Evolutionary conservation across 2,329 filamentous ascomycete genomes (phyloP).

Genomic region (Colletotrichum musicola): DNA sequence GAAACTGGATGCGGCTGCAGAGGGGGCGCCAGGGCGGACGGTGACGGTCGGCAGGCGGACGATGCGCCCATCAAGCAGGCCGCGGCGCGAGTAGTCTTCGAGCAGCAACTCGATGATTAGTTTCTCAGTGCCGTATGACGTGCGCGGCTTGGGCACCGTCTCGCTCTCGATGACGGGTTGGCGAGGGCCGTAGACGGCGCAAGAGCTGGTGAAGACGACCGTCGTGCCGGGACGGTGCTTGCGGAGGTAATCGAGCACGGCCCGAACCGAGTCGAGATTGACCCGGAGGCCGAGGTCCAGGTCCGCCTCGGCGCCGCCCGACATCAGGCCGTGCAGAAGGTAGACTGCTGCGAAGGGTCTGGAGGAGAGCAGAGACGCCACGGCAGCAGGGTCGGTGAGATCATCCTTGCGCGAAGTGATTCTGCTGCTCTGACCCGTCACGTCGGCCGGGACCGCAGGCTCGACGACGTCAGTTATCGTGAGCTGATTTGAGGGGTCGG

Average conservation of each 20-base stretch:
- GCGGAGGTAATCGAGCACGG: slow-evolving; percentile 66
- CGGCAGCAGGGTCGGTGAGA: slow-evolving; percentile 49
- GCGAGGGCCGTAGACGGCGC: slow-evolving; percentile 69
- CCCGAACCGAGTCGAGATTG: slow-evolving; percentile 69
- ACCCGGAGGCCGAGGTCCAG: slow-evolving; percentile 66
- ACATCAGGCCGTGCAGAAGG: slow-evolving; percentile 75
- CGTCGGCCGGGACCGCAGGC: slow-evolving; percentile 62
- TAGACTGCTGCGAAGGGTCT: slow-evolving; percentile 61
- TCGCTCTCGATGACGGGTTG: slow-evolving; percentile 53
- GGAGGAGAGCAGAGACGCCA: slow-evolving; percentile 46
- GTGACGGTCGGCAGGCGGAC: slow-evolving; percentile 72
- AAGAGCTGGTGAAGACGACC: slow-evolving; percentile 70
- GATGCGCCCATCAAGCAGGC: slow-evolving; percentile 69
- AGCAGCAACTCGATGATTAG: slow-evolving; percentile 70
- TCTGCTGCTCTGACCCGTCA: slow-evolving; percentile 42
- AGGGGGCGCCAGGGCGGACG: slow-evolving; percentile 70
- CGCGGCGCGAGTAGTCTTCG: slow-evolving; percentile 64
- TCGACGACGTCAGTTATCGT: slow-evolving; percentile 69
- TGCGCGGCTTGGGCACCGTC: slow-evolving; percentile 64
- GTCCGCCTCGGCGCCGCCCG: slow-evolving; percentile 70
- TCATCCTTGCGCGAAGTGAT: slow-evolving; percentile 46
- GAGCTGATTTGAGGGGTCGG: slow-evolving; percentile 54
- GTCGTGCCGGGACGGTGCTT: slow-evolving; percentile 59
- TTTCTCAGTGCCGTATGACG: slow-evolving; percentile 72
- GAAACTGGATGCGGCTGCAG: slow-evolving; percentile 71